phyloP scores from a whole-genome alignment of 139 green algal species.

The Micractinium sp. region DNA sequence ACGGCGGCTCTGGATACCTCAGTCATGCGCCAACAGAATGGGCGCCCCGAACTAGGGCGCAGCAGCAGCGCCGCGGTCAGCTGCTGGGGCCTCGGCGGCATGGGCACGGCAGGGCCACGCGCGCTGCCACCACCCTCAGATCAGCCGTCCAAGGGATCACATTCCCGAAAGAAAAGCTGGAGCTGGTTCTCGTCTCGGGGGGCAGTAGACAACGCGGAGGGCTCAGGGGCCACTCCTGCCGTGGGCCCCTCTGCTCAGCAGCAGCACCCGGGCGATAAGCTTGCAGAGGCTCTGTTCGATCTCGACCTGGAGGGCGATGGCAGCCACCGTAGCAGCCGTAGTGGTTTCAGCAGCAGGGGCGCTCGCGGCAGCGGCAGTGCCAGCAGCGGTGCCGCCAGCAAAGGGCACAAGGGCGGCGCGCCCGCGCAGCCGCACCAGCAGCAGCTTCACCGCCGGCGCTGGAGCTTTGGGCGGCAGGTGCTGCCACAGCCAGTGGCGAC shows the following conservation, averaged over 20 bases:
- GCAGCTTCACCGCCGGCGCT: conserved; percentile 19
- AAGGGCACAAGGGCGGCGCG: not conserved
- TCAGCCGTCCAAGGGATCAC: not conserved
- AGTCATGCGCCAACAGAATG: not conserved
- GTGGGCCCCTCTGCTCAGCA: not conserved
- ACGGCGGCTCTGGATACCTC: not conserved
- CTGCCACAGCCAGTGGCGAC: not conserved
- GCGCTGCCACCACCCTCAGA: not conserved
- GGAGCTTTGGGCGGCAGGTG: conserved; percentile 28
- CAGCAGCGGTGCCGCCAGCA: not conserved
- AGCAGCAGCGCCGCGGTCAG: not conserved
- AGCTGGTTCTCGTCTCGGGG: not conserved
- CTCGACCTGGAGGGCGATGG: not conserved
- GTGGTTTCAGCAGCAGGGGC: too few species aligned
- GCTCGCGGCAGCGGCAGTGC: not conserved
- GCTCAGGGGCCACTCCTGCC: not conserved
- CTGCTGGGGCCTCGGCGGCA: not conserved
- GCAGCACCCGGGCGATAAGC: not conserved
- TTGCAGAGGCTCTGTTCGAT: not conserved
- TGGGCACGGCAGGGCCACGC: not conserved
- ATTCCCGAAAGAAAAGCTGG: not conserved
- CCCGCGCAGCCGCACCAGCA: not conserved
- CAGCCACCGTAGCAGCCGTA: not conserved
- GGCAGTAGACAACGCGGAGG: not conserved
- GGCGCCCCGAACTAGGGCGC: not conserved